phyloP scores from a whole-genome alignment of 139 green algal genomes.

The Choricystis sp. region DNA sequence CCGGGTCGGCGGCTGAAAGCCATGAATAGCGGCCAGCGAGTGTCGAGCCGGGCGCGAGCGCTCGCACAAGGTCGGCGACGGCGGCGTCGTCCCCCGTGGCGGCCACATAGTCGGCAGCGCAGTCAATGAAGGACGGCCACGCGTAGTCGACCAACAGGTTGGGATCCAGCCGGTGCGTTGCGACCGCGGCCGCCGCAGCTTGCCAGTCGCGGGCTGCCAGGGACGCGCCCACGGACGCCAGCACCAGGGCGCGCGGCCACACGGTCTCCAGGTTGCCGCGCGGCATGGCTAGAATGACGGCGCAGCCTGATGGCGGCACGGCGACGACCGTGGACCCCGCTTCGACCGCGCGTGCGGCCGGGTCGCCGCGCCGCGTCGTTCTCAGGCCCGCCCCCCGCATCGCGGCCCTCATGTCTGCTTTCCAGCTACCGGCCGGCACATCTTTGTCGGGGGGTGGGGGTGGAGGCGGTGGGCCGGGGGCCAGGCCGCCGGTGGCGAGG shows the following conservation, averaged over 20 bases:
- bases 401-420: conserved; percentile 25
- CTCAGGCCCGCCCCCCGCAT: conserved; percentile 26
- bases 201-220: conserved; percentile 22
- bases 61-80: conserved; percentile 62
- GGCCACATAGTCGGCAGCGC: conserved; percentile 33
- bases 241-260: conserved; percentile 56
- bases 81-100: conserved; percentile 26
- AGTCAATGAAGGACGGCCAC: conserved; percentile 55
- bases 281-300: conserved; percentile 65
- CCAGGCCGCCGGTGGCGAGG: neutral
- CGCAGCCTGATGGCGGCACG: conserved; percentile 17
- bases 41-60: conserved; percentile 26
- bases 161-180: conserved; percentile 59
- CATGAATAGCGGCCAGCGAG: conserved; percentile 42
- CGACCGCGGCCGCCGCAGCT: conserved; percentile 7
- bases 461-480: neutral
- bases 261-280: conserved; percentile 86
- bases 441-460: neutral
- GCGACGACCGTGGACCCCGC: conserved; percentile 36
- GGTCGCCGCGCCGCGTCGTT: conserved; percentile 9
- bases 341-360: conserved; percentile 44
- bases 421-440: conserved; percentile 4
- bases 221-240: conserved; percentile 35
- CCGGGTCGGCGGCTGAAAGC: conserved; percentile 7
- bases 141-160: conserved; percentile 83